Conservation (phyloP, 495 filamentous ascomycete species). For the Penicillium subrubescens region DNA sequence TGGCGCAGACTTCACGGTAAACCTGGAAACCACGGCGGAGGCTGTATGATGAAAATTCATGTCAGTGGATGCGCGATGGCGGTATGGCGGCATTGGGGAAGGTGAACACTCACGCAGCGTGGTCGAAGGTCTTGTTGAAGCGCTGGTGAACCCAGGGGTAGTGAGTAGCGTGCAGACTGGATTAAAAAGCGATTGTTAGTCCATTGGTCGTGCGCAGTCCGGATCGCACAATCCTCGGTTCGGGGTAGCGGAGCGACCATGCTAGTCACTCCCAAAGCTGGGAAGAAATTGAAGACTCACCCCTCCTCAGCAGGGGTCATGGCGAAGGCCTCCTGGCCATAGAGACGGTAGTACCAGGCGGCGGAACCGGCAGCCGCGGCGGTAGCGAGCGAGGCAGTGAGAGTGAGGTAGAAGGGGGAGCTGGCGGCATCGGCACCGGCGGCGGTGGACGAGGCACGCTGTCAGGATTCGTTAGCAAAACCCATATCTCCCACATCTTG, state of each 20-base stretch:
- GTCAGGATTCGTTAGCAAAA: slow-evolving; percentile 31
- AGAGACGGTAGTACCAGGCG: slow-evolving; percentile 95
- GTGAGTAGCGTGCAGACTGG: slow-evolving; percentile 82
- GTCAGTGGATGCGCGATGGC: slow-evolving; percentile 22
- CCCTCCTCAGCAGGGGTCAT: slow-evolving; percentile 96
- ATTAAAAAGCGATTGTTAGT: slow-evolving; percentile 18
- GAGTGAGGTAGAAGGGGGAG: slow-evolving; percentile 65
- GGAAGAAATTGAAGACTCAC: slow-evolving; percentile 59
- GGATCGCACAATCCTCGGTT: slow-evolving; percentile 32
- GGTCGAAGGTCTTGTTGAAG: slow-evolving; percentile 93
- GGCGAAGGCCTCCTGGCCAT: slow-evolving; percentile 82
- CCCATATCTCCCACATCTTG: neutral
- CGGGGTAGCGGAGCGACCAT: slow-evolving; percentile 30
- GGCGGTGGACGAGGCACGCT: slow-evolving; percentile 51
- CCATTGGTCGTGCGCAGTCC: slow-evolving; percentile 6
- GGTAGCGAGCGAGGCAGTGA: slow-evolving; percentile 81
- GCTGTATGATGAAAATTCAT: slow-evolving; percentile 50
- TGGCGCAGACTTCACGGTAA: slow-evolving; percentile 97
- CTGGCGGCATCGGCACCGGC: slow-evolving; percentile 51
- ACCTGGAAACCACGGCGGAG: slow-evolving; percentile 99
- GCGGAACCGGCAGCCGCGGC: slow-evolving; percentile 82
- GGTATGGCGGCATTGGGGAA: slow-evolving; percentile 1
- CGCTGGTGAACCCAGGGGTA: slow-evolving; percentile 96
- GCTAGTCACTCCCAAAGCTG: slow-evolving; percentile 7
- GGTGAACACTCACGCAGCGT: slow-evolving; percentile 73